These are phyloP conservation scores for Leccinum sublutescens DNA, from an alignment of 768 basidiomycete species.

Conservation along the genomic window DNA sequence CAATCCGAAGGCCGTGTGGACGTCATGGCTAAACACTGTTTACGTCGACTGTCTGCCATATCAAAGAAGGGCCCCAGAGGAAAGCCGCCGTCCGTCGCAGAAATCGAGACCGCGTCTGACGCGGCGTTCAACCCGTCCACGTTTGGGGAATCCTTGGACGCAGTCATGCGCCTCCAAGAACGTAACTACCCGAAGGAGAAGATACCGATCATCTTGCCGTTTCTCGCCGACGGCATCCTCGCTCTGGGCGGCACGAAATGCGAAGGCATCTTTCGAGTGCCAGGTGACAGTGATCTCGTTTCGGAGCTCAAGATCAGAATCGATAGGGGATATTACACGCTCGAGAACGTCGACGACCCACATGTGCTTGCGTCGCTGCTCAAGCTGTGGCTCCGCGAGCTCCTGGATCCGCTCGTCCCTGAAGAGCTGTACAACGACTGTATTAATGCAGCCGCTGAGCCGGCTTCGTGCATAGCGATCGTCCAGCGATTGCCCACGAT, in stretches of 20 bases:
- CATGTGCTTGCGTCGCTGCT: conserved; percentile 86
- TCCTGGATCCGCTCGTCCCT: conserved; percentile 89
- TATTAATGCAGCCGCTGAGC: conserved; percentile 63
- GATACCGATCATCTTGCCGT: conserved; percentile 91
- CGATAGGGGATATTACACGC: conserved; percentile 86
- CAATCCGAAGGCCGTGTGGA: conserved; percentile 77
- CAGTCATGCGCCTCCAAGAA: conserved; percentile 79
- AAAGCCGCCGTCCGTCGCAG: conserved; percentile 74
- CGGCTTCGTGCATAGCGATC: conserved; percentile 69
- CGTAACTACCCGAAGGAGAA: conserved; percentile 81
- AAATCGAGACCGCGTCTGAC: conserved; percentile 94
- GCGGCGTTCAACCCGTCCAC: conserved; percentile 95
- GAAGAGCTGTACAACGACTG: conserved; percentile 92
- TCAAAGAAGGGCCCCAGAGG: conserved; percentile 85
- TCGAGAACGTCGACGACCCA: conserved; percentile 88
- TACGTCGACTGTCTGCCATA: conserved; percentile 73
- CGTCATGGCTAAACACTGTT: conserved; percentile 87
- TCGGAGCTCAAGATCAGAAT: conserved; percentile 87
- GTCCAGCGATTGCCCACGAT: conserved; percentile 78
- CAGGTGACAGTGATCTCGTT: conserved; percentile 87
- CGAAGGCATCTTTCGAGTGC: conserved; percentile 92
- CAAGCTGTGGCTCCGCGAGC: conserved; percentile 92
- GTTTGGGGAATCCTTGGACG: conserved; percentile 87
- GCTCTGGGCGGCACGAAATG: conserved; percentile 80
- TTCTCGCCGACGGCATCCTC: conserved; percentile 89